phyloP scores from a whole-genome alignment of 257 asterid species.

The Solanum okadae region DNA sequence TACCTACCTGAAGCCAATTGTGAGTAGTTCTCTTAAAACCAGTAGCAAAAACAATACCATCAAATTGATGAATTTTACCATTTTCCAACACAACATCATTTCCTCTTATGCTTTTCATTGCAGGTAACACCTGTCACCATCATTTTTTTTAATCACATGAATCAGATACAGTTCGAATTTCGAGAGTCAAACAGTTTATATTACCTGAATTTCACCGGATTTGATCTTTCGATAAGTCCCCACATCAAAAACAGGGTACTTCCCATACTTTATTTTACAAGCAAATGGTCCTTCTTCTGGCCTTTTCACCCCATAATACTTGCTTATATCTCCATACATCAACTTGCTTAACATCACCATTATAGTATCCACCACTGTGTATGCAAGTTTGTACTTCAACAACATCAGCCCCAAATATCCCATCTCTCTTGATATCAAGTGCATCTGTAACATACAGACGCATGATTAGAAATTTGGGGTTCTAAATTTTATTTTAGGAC shows the following conservation, averaged over 20 bases:
- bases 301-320: constrained; percentile 48
- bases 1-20: constrained; percentile 59
- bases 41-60: constrained; percentile 58
- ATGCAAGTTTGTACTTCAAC: constrained; percentile 12
- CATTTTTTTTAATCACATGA: background rate
- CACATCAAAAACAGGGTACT: no score
- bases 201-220: no score
- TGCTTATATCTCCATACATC: constrained; percentile 42
- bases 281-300: constrained; percentile 56
- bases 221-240: no score
- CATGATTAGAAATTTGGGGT: no score
- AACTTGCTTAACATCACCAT: constrained; percentile 29
- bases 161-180: no score
- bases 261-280: constrained; percentile 41
- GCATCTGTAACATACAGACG: constrained; percentile 51
- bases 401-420: constrained; percentile 9
- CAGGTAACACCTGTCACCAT: constrained; percentile 46
- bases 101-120: constrained; percentile 23
- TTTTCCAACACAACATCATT: constrained; percentile 39
- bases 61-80: constrained; percentile 31
- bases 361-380: constrained; percentile 23
- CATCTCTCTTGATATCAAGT: constrained; percentile 41
- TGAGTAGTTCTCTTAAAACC: constrained; percentile 69
- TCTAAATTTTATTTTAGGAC: no score
- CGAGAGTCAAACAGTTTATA: no score